phyloP scores from a whole-genome alignment of 169 alveolate species.

The Plasmodium vivax region DNA sequence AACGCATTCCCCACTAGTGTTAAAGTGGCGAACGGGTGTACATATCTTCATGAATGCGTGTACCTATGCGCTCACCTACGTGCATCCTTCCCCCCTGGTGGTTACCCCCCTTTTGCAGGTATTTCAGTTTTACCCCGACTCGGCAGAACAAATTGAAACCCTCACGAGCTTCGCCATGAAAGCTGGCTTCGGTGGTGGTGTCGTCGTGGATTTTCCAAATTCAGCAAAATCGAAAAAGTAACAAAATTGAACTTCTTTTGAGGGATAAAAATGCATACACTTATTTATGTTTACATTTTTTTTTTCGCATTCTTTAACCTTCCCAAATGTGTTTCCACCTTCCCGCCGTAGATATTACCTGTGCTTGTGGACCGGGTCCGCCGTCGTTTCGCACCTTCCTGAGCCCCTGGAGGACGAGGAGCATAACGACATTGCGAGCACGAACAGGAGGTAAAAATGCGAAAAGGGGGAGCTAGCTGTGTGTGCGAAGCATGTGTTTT shows the following conservation, averaged over 20 bases:
- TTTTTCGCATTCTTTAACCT: not conserved
- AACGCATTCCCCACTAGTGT: not conserved
- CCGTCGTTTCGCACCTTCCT: slow-evolving; percentile 77
- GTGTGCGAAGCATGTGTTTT: not conserved
- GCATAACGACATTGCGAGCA: slow-evolving; percentile 30
- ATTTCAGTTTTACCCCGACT: slow-evolving; percentile 96
- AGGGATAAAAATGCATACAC: not conserved
- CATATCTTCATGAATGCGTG: not conserved
- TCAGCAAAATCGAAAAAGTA: slow-evolving; percentile 96
- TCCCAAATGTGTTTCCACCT: not conserved
- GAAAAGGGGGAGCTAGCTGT: not conserved
- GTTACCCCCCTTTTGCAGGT: slow-evolving; percentile 77
- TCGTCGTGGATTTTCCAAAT: slow-evolving; percentile 96
- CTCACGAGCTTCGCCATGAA: slow-evolving; percentile 94
- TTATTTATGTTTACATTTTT: not conserved
- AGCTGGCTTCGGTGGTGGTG: slow-evolving; percentile 96
- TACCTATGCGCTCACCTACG: not conserved
- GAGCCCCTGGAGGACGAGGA: slow-evolving; percentile 77
- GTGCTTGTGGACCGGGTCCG: slow-evolving; percentile 93
- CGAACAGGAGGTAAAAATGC: slow-evolving; percentile 62
- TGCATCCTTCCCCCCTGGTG: slow-evolving; percentile 9
- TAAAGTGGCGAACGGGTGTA: not conserved
- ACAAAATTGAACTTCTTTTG: not conserved
- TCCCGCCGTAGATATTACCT: slow-evolving; percentile 84
- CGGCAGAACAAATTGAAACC: slow-evolving; percentile 94